Conservation (phyloP, 2,329 filamentous ascomycete species). For the Pseudogymnoascus destructans region DNA sequence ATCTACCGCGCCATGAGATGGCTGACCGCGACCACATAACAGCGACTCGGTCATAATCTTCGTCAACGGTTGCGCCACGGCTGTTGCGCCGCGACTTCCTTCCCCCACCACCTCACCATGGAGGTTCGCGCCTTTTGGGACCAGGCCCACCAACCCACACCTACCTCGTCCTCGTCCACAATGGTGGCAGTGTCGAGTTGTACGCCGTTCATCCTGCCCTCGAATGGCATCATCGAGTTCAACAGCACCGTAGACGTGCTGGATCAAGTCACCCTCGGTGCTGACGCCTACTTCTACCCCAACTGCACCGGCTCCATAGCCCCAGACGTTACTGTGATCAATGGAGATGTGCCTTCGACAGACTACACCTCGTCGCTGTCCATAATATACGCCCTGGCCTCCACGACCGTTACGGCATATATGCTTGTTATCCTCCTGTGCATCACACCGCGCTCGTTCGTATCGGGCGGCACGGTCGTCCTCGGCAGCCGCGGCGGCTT, state of each 20-base stretch:
- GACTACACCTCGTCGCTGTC: slow-evolving; percentile 79
- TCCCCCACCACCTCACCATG: neutral
- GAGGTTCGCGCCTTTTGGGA: slow-evolving; percentile 1
- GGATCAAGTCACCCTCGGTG: slow-evolving; percentile 34
- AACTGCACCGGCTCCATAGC: slow-evolving; percentile 32
- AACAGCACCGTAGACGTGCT: slow-evolving; percentile 27
- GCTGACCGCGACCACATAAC: neutral
- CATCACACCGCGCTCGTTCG: slow-evolving; percentile 87
- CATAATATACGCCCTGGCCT: slow-evolving; percentile 83
- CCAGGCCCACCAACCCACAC: slow-evolving; percentile 15
- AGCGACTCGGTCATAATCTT: neutral
- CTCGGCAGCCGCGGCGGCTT: slow-evolving; percentile 72
- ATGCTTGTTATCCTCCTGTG: slow-evolving; percentile 88
- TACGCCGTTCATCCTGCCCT: slow-evolving; percentile 48
- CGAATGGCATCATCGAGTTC: slow-evolving; percentile 36
- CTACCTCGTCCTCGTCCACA: slow-evolving; percentile 25
- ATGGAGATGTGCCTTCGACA: slow-evolving; percentile 12
- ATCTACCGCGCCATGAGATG: neutral
- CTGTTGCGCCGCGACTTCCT: neutral
- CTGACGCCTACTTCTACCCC: slow-evolving; percentile 37
- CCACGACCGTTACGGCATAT: slow-evolving; percentile 82
- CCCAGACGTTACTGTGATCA: slow-evolving; percentile 18
- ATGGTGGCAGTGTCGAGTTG: slow-evolving; percentile 34
- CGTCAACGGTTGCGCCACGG: neutral
- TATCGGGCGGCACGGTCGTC: slow-evolving; percentile 73